These are phyloP conservation scores for Candida multigemmis DNA, from an alignment of 805 yeast genomes.

Conservation along the genomic window DNA sequence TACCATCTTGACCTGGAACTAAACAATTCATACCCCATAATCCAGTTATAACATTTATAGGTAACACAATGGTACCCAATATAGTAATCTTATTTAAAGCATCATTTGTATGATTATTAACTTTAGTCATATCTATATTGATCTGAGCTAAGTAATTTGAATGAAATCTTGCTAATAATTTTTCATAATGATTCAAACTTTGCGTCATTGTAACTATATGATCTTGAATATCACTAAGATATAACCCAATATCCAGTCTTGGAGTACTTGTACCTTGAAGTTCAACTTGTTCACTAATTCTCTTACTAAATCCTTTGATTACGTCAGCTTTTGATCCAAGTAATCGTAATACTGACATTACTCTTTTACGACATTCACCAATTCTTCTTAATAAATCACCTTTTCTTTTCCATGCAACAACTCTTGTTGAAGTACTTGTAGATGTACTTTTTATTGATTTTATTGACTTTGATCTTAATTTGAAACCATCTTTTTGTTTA, in stretches of 20 bases:
- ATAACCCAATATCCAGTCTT: conserved; percentile 74
- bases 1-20: conserved; percentile 79
- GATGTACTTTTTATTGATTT: conserved; percentile 7
- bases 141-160: conserved; percentile 94
- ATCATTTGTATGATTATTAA: conserved; percentile 94
- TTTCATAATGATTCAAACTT: conserved; percentile 88
- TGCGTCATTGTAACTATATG: conserved; percentile 97
- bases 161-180: conserved; percentile 88
- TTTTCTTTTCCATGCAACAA: conserved; percentile 69
- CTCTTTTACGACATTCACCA: conserved; percentile 91
- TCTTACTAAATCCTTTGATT: conserved; percentile 88
- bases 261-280: conserved; percentile 46
- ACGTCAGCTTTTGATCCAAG: conserved; percentile 94
- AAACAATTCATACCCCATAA: conserved; percentile 98
- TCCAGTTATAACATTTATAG: conserved; percentile 92
- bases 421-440: conserved; percentile 39
- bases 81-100: conserved; percentile 89
- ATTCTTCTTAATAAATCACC: conserved; percentile 93
- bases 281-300: conserved; percentile 64
- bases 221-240: conserved; percentile 94
- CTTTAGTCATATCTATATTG: conserved; percentile 95
- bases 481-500: conserved; percentile 5
- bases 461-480: conserved; percentile 2
- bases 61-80: conserved; percentile 89
- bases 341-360: conserved; percentile 80